Evolutionary conservation across 495 filamentous ascomycete species (phyloP), one percentile per base, ranked within the genome.

Genomic region (Viridothelium virens): DNA sequence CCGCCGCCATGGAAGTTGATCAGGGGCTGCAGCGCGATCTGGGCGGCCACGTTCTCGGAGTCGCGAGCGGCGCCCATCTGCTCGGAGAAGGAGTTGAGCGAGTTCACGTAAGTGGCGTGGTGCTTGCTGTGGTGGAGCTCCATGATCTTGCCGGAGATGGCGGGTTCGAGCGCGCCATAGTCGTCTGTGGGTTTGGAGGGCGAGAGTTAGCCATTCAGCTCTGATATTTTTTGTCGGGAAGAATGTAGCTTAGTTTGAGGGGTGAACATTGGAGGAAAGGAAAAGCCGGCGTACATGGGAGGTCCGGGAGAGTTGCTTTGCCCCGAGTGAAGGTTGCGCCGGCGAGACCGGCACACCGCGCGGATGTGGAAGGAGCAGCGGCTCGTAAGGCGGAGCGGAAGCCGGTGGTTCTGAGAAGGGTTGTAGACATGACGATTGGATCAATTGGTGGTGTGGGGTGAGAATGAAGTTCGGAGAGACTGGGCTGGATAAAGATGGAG

Each of bases 61-160:
- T 75, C 72, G 71, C 84, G 77, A 38, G 88, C 88, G 53, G 83
- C 81, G 44, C 73, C 79, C 56, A 90, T 80, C 69, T 86, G 83
- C 70, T 89, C 85, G 39, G 81, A 72, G 11, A 83, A 83, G 47
- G 79, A 78, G 78, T 91, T 91, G 74, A 87, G 83, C 53, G 84
- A 84, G 75, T 82, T 90, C 65, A 91, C 89, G 76, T 91, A 91
- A 67, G 88, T 89, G 71, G 89, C 80, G 79, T 91, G 89, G 80
- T 91, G 89, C 73, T 87, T 89, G 73, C 79, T 82, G 83, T 91
- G 85, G 79, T 91, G 89, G 7, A 91, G 82, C 84, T 98, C 93
- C 94, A 98, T 98, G 81, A 98, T 98, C 83, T 91, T 87, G 80
- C 91, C 92, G 50, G 89, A 92, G 80, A 98, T 95, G 76, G 89